Conservation (phyloP, 805 yeast species). For the Candida palmyrensis region DNA sequence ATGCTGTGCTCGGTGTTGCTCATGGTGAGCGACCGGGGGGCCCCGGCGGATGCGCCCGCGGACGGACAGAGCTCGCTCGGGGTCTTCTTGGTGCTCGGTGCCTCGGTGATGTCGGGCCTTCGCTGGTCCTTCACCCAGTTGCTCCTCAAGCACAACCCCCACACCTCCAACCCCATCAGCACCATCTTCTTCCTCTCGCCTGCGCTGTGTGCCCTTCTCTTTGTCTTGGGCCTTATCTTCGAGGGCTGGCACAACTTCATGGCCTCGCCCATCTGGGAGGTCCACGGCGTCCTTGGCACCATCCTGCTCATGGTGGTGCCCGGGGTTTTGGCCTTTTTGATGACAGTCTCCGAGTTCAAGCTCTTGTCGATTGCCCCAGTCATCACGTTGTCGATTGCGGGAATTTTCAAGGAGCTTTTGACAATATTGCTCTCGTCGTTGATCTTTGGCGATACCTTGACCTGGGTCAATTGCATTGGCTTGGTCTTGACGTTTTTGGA, state of each 20-base stretch:
- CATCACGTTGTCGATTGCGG: slow-evolving; percentile 82
- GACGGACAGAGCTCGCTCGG: slow-evolving; percentile 43
- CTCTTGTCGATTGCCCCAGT: slow-evolving; percentile 79
- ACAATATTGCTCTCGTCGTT: slow-evolving; percentile 70
- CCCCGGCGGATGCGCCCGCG: slow-evolving; percentile 10
- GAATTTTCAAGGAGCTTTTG: slow-evolving; percentile 85
- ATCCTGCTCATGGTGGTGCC: slow-evolving; percentile 64
- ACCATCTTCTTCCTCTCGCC: slow-evolving; percentile 86
- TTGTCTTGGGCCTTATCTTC: slow-evolving; percentile 55
- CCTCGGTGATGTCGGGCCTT: slow-evolving; percentile 80
- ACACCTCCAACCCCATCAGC: slow-evolving; percentile 69
- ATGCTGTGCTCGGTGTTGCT: slow-evolving; percentile 83
- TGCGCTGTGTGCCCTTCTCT: slow-evolving; percentile 62
- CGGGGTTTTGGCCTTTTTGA: slow-evolving; percentile 79
- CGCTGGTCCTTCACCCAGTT: slow-evolving; percentile 95
- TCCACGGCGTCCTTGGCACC: slow-evolving; percentile 54
- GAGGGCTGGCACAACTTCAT: slow-evolving; percentile 64
- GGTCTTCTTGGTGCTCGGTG: slow-evolving; percentile 64
- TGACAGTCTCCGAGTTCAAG: slow-evolving; percentile 86
- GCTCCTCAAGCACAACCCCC: slow-evolving; percentile 54
- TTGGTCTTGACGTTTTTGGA: slow-evolving; percentile 69
- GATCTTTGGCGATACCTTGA: slow-evolving; percentile 69
- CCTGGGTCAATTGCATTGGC: slow-evolving; percentile 67
- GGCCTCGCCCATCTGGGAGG: slow-evolving; percentile 56
- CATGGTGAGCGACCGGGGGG: slow-evolving; percentile 56